Evolutionary conservation across 2,329 filamentous ascomycete genomes (phyloP), one percentile per base, ranked within the genome.

Genomic region (Colletotrichum sp.): DNA sequence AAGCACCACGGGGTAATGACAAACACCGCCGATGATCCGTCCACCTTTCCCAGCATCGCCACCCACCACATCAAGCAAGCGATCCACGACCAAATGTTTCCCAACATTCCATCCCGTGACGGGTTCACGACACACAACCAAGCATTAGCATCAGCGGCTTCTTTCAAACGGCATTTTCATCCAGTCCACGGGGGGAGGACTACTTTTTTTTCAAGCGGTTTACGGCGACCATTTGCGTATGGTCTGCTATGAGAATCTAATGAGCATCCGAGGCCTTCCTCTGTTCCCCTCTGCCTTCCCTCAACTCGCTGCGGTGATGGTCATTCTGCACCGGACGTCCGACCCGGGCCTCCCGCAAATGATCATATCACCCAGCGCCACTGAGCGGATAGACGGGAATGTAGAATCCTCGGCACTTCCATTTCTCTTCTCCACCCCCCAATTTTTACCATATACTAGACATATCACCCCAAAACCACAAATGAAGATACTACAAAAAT

Each of bases 401-500:
- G 24, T 3, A 57, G 12, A 18, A 24, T 30, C n/a, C 36, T 66
- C 71, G 72, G 72, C 72, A 71, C n/a, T 36, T 39, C 44, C 30
- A 52, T 26, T 52, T 65, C 49, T 67, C 71, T 70, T 74, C 59
- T 70, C n/a, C 8, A n/a, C 36, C n/a, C 55, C 39, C 71, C 24
- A 30, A 28, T n/a, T 65, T 71, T 66, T 39, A 71, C 68, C 21
- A 75, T 26, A 75, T 71, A 71, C 49, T 71, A 75, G 72, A 75
- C 55, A 21, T 68, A 60, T 9, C 44, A 30, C 52, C 16, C 36
- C 67, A 26, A 24, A 60, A 49, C 44, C 60, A 32, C 21, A 15
- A 26, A 26, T 26, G 26, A 26, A 26, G 26, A 26, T 26, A 32
- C 21, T 15, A 60, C 32, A 16, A 65, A 71, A 75, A 75, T 55